These are phyloP conservation scores for Holtermanniella nyarrowii DNA, from an alignment of 768 basidiomycete species.

Conservation along the genomic window DNA sequence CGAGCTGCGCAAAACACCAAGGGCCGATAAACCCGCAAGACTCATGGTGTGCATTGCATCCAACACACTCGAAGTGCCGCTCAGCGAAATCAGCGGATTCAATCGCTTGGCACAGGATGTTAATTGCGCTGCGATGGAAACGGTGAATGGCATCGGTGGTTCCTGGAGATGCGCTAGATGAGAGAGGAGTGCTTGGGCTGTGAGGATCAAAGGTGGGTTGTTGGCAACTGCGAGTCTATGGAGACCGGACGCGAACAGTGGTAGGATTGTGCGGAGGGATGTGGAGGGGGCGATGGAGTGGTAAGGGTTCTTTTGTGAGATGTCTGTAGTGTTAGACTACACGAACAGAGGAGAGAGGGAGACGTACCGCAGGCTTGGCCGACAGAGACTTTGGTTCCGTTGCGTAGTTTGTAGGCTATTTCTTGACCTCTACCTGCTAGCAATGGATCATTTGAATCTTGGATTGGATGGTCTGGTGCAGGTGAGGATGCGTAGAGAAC, in stretches of 20 bases:
- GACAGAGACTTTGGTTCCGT: slow-evolving; percentile 13
- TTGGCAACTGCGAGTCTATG: slow-evolving; percentile 19
- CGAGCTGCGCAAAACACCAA: slow-evolving; percentile 17
- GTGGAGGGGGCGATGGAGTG: slow-evolving; percentile 9
- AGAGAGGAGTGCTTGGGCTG: slow-evolving; percentile 13
- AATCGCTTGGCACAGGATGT: slow-evolving; percentile 9
- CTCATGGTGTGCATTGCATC: slow-evolving; percentile 31
- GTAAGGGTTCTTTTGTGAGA: slow-evolving; percentile 28
- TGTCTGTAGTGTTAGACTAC: slow-evolving; percentile 9
- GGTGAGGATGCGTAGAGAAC: slow-evolving; percentile 18
- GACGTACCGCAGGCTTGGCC: slow-evolving; percentile 18
- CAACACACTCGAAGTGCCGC: slow-evolving; percentile 16
- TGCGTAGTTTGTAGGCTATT: slow-evolving; percentile 4
- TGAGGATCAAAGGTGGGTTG: slow-evolving; percentile 9
- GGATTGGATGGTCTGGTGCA: neutral
- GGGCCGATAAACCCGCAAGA: slow-evolving; percentile 15
- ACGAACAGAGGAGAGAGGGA: neutral
- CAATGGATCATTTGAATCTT: neutral
- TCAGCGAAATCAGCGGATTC: slow-evolving; percentile 23
- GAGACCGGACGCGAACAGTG: slow-evolving; percentile 21
- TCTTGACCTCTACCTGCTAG: neutral
- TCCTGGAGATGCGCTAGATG: slow-evolving; percentile 10
- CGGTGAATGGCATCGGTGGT: slow-evolving; percentile 3
- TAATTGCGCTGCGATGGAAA: neutral
- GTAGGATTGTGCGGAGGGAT: slow-evolving; percentile 12